These are phyloP conservation scores for Chernovozyma aurita DNA, from an alignment of 1,139 yeast species.

Conservation along the genomic window DNA sequence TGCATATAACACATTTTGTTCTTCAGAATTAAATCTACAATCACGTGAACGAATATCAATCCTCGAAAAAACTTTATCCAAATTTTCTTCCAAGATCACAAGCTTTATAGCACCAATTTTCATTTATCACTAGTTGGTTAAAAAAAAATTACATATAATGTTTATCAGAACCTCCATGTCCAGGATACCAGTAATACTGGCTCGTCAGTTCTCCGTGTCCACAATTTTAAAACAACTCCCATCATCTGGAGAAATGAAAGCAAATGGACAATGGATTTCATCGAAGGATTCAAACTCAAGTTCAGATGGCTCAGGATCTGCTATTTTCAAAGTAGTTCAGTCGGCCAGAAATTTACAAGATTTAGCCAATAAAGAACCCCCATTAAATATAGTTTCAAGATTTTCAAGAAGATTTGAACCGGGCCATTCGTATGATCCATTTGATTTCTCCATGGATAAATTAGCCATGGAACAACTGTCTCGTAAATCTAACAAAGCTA, in stretches of 20 bases:
- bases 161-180: not conserved
- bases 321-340: constrained; percentile 7
- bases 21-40: no score
- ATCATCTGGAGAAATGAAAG: constrained; percentile 7
- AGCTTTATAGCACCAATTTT: no score
- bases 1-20: no score
- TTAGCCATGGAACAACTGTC: constrained; percentile 34
- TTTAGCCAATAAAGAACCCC: constrained; percentile 15
- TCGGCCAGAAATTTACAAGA: constrained; percentile 24
- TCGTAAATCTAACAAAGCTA: constrained; percentile 12
- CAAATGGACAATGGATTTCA: constrained; percentile 4
- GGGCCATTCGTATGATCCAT: constrained; percentile 62
- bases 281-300: not conserved
- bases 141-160: not conserved
- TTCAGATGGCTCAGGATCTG: constrained; percentile 2
- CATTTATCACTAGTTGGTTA: no score
- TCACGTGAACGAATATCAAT: no score
- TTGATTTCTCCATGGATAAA: constrained; percentile 63
- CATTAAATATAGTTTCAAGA: constrained; percentile 17
- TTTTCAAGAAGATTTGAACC: constrained; percentile 39
- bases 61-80: no score
- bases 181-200: not conserved
- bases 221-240: constrained; percentile 4
- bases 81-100: no score
- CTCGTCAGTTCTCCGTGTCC: constrained; percentile 3